Percentiles rank a stretch among this genome's conserved stretches.
phyloP scores from a whole-genome alignment of 2,329 filamentous ascomycete genomes.

The Stagonosporopsis rhizophila region DNA sequence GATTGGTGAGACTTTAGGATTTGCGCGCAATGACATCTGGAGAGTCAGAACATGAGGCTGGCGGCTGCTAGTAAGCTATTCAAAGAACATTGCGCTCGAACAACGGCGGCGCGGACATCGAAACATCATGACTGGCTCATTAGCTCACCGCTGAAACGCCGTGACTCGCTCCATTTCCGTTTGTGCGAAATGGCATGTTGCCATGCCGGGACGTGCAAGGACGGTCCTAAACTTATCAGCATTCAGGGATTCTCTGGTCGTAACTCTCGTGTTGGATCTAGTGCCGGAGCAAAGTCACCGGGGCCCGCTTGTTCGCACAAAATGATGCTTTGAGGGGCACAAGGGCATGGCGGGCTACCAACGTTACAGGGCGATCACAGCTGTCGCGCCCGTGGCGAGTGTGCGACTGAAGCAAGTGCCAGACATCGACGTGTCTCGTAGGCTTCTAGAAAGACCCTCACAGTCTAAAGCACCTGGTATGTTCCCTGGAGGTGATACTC shows the following conservation, averaged over 20 bases:
- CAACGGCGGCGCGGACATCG: constrained; percentile 16
- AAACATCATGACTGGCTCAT: constrained; percentile 7
- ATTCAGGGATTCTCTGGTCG: constrained; percentile 11
- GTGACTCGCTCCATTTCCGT: constrained; percentile 13
- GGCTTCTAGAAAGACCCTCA: constrained; percentile 14
- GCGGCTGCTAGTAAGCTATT: constrained; percentile 3
- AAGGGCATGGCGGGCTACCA: constrained; percentile 12
- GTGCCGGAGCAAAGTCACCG: constrained; percentile 14
- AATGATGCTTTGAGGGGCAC: constrained; percentile 16
- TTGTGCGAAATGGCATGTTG: constrained; percentile 5
- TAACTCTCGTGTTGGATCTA: constrained; percentile 13
- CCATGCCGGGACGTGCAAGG: constrained; percentile 13
- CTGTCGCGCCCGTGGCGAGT: constrained; percentile 26
- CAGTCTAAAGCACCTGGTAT: constrained; percentile 15
- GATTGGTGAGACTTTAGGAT: constrained; percentile 10
- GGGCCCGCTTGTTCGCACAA: constrained; percentile 23
- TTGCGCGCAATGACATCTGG: constrained; percentile 12
- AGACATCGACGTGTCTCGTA: constrained; percentile 28
- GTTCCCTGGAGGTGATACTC: constrained; percentile 23
- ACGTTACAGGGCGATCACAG: constrained; percentile 30
- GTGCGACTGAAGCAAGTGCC: constrained; percentile 19
- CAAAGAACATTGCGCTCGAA: constrained; percentile 7
- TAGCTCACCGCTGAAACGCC: constrained; percentile 14
- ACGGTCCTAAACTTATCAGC: constrained; percentile 15
- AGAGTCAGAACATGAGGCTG: constrained; percentile 20